phyloP scores from a whole-genome alignment of 2,329 filamentous ascomycete genomes.

The Colletotrichum spaethianum region DNA sequence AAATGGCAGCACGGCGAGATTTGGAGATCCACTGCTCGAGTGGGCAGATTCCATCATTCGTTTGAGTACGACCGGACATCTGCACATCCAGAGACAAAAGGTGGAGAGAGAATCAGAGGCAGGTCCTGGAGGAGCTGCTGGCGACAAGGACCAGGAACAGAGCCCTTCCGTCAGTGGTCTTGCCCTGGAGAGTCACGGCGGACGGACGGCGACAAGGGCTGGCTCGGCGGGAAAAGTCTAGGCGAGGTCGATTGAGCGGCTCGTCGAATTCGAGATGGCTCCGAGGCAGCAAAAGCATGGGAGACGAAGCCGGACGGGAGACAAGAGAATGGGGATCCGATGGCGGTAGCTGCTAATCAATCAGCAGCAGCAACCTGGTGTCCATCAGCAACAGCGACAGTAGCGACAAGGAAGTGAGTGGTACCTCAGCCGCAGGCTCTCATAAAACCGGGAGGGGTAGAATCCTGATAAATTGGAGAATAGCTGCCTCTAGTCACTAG shows the following conservation, averaged over 20 bases:
- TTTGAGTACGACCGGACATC: constrained; percentile 39
- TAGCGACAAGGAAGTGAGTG: constrained; percentile 8
- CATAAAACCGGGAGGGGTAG: constrained; percentile 35
- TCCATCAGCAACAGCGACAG: constrained; percentile 7
- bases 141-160: constrained; percentile 38
- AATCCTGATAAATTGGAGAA: constrained; percentile 40
- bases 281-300: neutral
- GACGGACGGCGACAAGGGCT: constrained; percentile 22
- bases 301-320: constrained; percentile 9
- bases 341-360: neutral
- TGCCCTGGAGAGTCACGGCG: constrained; percentile 29
- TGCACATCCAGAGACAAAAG: constrained; percentile 39
- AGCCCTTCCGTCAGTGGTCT: constrained; percentile 30
- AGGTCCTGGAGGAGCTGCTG: constrained; percentile 32
- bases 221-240: constrained; percentile 16
- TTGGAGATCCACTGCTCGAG: constrained; percentile 39
- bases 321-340: constrained; percentile 29
- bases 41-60: constrained; percentile 41
- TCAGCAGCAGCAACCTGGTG: neutral
- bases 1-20: constrained; percentile 41
- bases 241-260: constrained; percentile 28
- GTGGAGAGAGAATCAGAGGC: constrained; percentile 33
- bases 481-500: constrained; percentile 21
- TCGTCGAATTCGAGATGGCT: constrained; percentile 8
- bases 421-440: constrained; percentile 29